phyloP scores from a whole-genome alignment of 2,329 filamentous ascomycete genomes.

The Penicillium sp. region DNA sequence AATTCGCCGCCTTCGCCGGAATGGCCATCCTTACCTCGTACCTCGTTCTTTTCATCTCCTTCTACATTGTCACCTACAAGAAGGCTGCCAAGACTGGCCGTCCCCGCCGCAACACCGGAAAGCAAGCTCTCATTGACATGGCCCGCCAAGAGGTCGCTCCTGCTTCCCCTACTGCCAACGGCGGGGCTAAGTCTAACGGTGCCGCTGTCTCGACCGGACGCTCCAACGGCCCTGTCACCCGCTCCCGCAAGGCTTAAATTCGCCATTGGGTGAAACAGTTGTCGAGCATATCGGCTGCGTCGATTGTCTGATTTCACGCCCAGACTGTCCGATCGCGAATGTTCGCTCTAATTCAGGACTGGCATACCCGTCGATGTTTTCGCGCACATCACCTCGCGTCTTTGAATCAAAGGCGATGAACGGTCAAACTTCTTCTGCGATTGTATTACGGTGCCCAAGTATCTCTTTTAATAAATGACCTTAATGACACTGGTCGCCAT shows the following conservation, averaged over 20 bases:
- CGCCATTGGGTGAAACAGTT: not conserved
- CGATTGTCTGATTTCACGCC: not conserved
- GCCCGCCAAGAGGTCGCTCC: constrained; percentile 70
- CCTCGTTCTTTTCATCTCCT: constrained; percentile 96
- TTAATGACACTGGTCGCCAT: constrained; percentile 33
- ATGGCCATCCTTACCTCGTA: constrained; percentile 93
- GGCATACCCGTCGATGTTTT: not conserved
- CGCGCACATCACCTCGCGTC: not conserved
- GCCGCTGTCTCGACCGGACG: constrained; percentile 43
- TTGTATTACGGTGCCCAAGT: constrained; percentile 22
- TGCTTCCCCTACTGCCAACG: constrained; percentile 33
- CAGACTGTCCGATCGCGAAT: not conserved
- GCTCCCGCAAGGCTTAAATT: constrained; percentile 53
- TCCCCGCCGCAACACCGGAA: constrained; percentile 66
- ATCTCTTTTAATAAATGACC: constrained; percentile 36
- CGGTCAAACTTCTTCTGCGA: constrained; percentile 9
- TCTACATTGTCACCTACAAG: constrained; percentile 95
- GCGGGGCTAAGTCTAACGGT: constrained; percentile 37
- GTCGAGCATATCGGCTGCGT: not conserved
- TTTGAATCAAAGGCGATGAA: constrained; percentile 1
- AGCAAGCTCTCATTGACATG: constrained; percentile 85
- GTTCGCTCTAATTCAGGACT: not conserved
- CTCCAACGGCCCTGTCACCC: constrained; percentile 50
- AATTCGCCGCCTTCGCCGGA: constrained; percentile 92
- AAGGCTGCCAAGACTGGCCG: constrained; percentile 61